Percentiles rank a stretch among this genome's conserved stretches.
phyloP scores from a whole-genome alignment of 331 rosid species.

The Malus hybrid region DNA sequence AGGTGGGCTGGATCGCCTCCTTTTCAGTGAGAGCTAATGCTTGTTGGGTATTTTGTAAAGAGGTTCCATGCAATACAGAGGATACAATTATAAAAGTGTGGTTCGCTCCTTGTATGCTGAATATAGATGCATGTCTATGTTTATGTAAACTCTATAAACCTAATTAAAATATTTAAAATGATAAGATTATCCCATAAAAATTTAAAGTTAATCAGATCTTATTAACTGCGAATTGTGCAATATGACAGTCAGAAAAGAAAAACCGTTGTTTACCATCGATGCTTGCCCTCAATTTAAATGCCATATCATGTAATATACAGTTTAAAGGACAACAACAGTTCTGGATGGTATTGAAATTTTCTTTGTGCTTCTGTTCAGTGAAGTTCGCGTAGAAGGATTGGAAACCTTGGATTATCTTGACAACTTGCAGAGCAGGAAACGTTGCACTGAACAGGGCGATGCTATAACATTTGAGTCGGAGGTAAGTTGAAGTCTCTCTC shows the following conservation, averaged over 20 bases:
- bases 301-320: background rate
- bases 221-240: background rate
- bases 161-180: background rate
- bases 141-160: too few species aligned
- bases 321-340: conserved; percentile 1
- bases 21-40: too few species aligned
- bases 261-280: background rate
- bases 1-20: too few species aligned
- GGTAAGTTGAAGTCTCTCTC: conserved; percentile 28
- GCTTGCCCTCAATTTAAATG: background rate
- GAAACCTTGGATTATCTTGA: conserved; percentile 81
- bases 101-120: too few species aligned
- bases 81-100: too few species aligned
- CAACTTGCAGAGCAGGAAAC: conserved; percentile 62
- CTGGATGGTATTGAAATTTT: conserved; percentile 10
- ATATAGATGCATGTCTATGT: too few species aligned
- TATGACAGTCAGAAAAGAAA: background rate
- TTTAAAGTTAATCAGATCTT: background rate
- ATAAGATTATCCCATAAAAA: background rate
- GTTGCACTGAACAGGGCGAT: conserved; percentile 84
- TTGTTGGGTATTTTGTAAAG: too few species aligned
- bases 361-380: conserved; percentile 42
- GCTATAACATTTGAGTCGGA: conserved; percentile 82
- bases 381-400: conserved; percentile 85
- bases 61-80: too few species aligned